Percentiles rank a stretch among this genome's conserved stretches.
Evolutionary conservation across 345 rosid genomes (phyloP).

Genomic region (Murraya koenigii): DNA sequence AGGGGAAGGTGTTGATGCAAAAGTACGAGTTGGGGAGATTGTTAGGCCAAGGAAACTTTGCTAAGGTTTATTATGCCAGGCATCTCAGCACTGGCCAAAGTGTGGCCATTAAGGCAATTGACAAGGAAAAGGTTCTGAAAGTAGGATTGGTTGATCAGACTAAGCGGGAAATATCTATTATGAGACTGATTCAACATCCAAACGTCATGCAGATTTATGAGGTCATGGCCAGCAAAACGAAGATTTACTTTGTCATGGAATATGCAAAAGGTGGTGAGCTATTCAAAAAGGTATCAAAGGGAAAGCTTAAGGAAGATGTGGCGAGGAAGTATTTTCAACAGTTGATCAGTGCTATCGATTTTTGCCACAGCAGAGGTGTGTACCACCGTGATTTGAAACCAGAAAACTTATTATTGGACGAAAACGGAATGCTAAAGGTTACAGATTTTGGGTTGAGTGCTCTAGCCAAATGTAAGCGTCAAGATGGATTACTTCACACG

Average conservation of each 20-base stretch:
- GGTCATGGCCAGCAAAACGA: conserved; percentile 47
- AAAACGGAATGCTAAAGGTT: conserved; percentile 34
- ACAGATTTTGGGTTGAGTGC: conserved; percentile 45
- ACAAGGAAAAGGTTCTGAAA: conserved; percentile 37
- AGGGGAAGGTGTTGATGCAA: conserved; percentile 36
- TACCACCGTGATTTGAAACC: conserved; percentile 46
- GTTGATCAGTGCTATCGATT: conserved; percentile 39
- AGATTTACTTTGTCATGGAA: conserved; percentile 43
- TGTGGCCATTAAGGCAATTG: conserved; percentile 40
- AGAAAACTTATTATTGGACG: conserved; percentile 39
- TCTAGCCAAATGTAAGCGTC: conserved; percentile 27
- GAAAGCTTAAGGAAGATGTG: conserved; percentile 33
- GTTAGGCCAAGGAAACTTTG: conserved; percentile 47
- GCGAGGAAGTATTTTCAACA: conserved; percentile 42
- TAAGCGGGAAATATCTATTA: conserved; percentile 39
- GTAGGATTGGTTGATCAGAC: conserved; percentile 40
- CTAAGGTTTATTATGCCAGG: conserved; percentile 35
- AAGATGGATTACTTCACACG: conserved; percentile 43
- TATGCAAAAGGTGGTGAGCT: conserved; percentile 44
- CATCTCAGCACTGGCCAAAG: conserved; percentile 28
- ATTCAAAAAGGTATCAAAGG: conserved; percentile 37
- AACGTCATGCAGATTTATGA: conserved; percentile 42
- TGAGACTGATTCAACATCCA: conserved; percentile 38
- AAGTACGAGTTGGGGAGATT: conserved; percentile 38
- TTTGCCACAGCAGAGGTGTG: conserved; percentile 43